A percentile compares a stretch with the other conserved stretches of the same genome.
Evolutionary conservation across 2,329 filamentous ascomycete species (phyloP).

Genomic region (Aurifilum marmelostoma): DNA sequence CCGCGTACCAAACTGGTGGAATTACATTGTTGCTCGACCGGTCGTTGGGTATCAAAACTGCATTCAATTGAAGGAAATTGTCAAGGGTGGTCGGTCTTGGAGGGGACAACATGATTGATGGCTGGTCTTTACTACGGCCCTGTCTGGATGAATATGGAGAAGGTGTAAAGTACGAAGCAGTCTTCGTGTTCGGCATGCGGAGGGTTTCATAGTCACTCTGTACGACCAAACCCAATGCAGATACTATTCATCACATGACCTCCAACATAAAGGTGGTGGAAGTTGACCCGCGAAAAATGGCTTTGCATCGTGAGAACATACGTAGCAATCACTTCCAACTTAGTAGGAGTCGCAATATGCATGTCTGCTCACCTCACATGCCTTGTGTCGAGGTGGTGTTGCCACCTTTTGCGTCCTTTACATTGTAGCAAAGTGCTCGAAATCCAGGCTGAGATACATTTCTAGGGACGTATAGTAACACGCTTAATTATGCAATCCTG

Average conservation of each 20-base stretch:
- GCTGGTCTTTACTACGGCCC: neutral
- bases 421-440: too few relatives aligned
- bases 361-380: neutral
- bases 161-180: neutral
- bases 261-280: neutral
- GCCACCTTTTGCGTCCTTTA: neutral
- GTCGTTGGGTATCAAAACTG: neutral
- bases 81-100: neutral
- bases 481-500: too few relatives aligned
- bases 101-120: neutral
- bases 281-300: too few relatives aligned
- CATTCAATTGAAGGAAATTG: neutral
- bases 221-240: neutral
- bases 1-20: neutral
- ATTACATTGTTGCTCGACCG: neutral
- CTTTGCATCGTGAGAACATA: too few relatives aligned
- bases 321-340: too few relatives aligned
- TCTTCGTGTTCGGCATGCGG: neutral
- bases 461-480: too few relatives aligned
- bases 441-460: too few relatives aligned
- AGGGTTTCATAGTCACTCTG: neutral
- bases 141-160: neutral
- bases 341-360: neutral
- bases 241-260: neutral
- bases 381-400: neutral